These are phyloP conservation scores for Gyromitra esculenta DNA, from an alignment of 2,329 filamentous ascomycete genomes.

Conservation along the genomic window DNA sequence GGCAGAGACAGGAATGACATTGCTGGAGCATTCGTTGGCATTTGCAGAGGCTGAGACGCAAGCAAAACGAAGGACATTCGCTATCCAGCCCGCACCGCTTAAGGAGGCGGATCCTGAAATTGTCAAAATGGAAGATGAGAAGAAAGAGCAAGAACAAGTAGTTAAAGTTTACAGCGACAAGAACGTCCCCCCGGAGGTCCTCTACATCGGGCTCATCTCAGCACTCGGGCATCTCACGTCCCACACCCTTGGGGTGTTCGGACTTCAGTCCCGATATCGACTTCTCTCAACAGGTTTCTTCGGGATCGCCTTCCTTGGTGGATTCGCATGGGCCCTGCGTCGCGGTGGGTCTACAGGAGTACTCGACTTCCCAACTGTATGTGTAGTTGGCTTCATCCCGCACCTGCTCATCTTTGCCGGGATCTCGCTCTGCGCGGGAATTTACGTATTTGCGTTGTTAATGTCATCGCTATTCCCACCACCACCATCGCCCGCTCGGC, in stretches of 20 bases:
- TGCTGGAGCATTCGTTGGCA: constrained; percentile 94
- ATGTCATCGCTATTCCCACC: constrained; percentile 77
- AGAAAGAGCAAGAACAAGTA: constrained; percentile 30
- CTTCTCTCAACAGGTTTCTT: constrained; percentile 87
- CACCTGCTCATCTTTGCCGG: constrained; percentile 87
- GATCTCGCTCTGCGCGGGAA: constrained; percentile 76
- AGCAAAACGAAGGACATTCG: constrained; percentile 66
- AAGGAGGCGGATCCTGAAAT: constrained; percentile 57
- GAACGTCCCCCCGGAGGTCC: constrained; percentile 88
- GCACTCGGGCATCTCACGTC: constrained; percentile 88
- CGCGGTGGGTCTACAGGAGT: constrained; percentile 65
- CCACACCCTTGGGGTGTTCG: constrained; percentile 81
- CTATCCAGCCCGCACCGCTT: constrained; percentile 62
- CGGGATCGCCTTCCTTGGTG: constrained; percentile 88
- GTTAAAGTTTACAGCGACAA: constrained; percentile 56
- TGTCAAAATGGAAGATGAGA: constrained; percentile 13
- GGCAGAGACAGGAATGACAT: constrained; percentile 92
- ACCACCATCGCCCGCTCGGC: constrained; percentile 53
- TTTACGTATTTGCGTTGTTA: constrained; percentile 79
- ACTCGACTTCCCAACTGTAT: constrained; percentile 90
- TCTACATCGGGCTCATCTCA: constrained; percentile 87
- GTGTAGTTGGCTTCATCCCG: constrained; percentile 92
- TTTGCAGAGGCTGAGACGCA: constrained; percentile 95
- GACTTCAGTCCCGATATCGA: constrained; percentile 80
- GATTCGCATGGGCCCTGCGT: constrained; percentile 79